These are phyloP conservation scores for Candida endomychidarum DNA, from an alignment of 805 yeast genomes.

Conservation along the genomic window DNA sequence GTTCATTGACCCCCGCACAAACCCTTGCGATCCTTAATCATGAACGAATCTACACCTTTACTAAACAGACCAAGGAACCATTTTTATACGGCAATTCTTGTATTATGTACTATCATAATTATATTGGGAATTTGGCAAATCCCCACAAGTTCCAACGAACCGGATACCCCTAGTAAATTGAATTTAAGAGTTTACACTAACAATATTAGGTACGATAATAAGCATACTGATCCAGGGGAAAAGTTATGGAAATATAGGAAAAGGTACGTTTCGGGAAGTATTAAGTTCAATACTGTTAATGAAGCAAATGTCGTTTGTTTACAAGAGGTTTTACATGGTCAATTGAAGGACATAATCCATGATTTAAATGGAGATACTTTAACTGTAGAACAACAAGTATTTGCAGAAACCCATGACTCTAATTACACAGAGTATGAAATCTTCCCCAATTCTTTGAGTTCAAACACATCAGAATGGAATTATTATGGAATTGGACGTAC, in stretches of 20 bases:
- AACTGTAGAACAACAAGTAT: constrained; percentile 9
- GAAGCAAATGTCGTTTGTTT: constrained; percentile 39
- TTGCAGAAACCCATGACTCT: not conserved
- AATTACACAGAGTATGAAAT: constrained; percentile 1
- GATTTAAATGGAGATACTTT: constrained; percentile 22
- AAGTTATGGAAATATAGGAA: constrained; percentile 46
- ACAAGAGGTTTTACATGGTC: constrained; percentile 44
- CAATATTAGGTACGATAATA: constrained; percentile 47
- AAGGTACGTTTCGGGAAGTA: constrained; percentile 28
- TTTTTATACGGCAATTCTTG: not conserved
- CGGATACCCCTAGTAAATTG: constrained; percentile 1
- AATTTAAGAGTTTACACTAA: constrained; percentile 37
- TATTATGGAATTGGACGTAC: constrained; percentile 39
- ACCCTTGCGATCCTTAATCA: constrained; percentile 5
- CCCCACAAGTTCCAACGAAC: not conserved
- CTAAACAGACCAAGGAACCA: constrained; percentile 3
- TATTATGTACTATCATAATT: not conserved
- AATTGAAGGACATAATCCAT: constrained; percentile 33
- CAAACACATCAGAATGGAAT: constrained; percentile 22
- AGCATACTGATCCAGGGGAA: constrained; percentile 36
- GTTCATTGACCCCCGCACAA: constrained; percentile 5
- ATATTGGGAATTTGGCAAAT: not conserved
- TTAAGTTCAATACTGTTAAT: constrained; percentile 22
- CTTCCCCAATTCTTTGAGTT: constrained; percentile 13
- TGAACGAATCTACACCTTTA: constrained; percentile 13